phyloP scores from a whole-genome alignment of 768 basidiomycete genomes.

The Chalciporus sphaerocephalus region DNA sequence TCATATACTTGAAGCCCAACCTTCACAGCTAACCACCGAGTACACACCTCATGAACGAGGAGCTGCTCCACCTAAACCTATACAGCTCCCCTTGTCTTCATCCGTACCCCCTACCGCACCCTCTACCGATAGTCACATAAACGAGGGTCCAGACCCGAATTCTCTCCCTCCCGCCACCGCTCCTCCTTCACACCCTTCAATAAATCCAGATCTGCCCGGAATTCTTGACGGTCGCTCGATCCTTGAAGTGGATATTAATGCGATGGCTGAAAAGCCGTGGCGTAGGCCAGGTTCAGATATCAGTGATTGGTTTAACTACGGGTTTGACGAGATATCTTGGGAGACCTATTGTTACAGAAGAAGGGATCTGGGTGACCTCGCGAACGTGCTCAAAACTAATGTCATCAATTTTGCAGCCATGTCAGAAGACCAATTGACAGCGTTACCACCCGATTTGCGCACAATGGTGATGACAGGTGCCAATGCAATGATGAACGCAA shows the following conservation, averaged over 20 bases:
- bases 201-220: slow-evolving; percentile 66
- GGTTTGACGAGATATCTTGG: slow-evolving; percentile 97
- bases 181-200: slow-evolving; percentile 73
- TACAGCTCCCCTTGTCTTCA: slow-evolving; percentile 15
- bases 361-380: slow-evolving; percentile 75
- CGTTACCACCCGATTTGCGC: slow-evolving; percentile 75
- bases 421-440: slow-evolving; percentile 75
- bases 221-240: slow-evolving; percentile 73
- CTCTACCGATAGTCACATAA: slow-evolving; percentile 19
- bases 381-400: slow-evolving; percentile 74
- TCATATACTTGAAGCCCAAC: slow-evolving; percentile 27
- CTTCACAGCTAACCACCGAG: slow-evolving; percentile 71
- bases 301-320: slow-evolving; percentile 99
- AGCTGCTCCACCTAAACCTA: slow-evolving; percentile 38
- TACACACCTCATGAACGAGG: slow-evolving; percentile 72
- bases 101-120: slow-evolving; percentile 20
- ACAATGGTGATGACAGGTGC: slow-evolving; percentile 86
- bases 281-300: slow-evolving; percentile 86
- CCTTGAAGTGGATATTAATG: slow-evolving; percentile 75
- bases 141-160: slow-evolving; percentile 59
- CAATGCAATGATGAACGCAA: slow-evolving; percentile 71
- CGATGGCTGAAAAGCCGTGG: slow-evolving; percentile 84
- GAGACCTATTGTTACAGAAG: slow-evolving; percentile 86
- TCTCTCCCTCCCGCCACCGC: slow-evolving; percentile 64
- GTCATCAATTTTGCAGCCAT: slow-evolving; percentile 79